phyloP scores from a whole-genome alignment of 805 yeast genomes.

The Schwanniomyces pseudopolymorphus region DNA sequence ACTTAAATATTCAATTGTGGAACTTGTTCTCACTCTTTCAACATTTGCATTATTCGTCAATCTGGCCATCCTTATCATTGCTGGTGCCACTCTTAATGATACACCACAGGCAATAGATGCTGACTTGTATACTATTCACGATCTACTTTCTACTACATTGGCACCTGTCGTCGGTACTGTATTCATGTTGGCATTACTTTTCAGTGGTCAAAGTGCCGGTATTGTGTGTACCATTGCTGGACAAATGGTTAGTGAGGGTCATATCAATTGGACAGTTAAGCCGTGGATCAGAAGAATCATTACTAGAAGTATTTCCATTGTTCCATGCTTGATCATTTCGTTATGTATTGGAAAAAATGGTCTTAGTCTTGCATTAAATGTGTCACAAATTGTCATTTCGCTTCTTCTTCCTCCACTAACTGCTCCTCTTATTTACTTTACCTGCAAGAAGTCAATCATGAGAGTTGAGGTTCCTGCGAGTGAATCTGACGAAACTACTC shows the following conservation, averaged over 20 bases:
- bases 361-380: conserved; percentile 67
- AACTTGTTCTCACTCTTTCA: conserved; percentile 66
- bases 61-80: conserved; percentile 75
- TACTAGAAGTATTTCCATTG: conserved; percentile 74
- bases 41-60: conserved; percentile 86
- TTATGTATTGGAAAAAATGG: conserved; percentile 73
- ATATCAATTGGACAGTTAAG: conserved; percentile 71
- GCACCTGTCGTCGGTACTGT: conserved; percentile 80
- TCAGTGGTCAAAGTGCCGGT: conserved; percentile 90
- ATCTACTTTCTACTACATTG: conserved; percentile 55
- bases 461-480: conserved; percentile 38
- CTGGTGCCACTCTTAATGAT: conserved; percentile 75
- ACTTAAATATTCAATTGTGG: conserved; percentile 68
- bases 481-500: conserved; percentile 6
- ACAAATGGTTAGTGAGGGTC: conserved; percentile 90
- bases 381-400: conserved; percentile 84
- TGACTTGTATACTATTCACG: conserved; percentile 76
- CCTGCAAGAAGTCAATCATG: conserved; percentile 72
- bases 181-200: conserved; percentile 79
- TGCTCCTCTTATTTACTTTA: conserved; percentile 83
- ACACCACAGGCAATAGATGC: conserved; percentile 76
- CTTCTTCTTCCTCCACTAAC: conserved; percentile 79
- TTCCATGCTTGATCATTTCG: conserved; percentile 78
- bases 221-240: conserved; percentile 93
- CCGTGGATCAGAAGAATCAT: conserved; percentile 81